Evolutionary conservation across 345 rosid genomes (phyloP).

Genomic region (Gossypium turneri): DNA sequence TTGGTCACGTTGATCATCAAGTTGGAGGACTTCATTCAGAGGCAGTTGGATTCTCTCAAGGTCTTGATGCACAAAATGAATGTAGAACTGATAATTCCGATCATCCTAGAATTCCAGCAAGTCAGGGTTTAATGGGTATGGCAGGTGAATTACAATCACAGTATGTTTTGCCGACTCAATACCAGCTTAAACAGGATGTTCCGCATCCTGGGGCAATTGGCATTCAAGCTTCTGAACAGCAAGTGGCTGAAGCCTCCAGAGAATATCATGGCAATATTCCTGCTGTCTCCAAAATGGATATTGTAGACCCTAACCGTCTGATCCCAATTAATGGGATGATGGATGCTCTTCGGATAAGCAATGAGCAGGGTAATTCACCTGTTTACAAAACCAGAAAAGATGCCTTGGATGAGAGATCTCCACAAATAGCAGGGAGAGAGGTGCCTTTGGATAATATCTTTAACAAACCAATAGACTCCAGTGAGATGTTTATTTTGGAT

Average conservation of each 20-base stretch:
- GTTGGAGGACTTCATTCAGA: slow-evolving; percentile 29
- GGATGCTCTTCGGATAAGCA: slow-evolving; percentile 30
- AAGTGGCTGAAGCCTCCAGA: slow-evolving; percentile 29
- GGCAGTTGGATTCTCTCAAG: slow-evolving; percentile 24
- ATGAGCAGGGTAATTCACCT: slow-evolving; percentile 33
- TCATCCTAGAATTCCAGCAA: slow-evolving; percentile 26
- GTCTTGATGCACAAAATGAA: slow-evolving; percentile 26
- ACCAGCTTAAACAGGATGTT: slow-evolving; percentile 32
- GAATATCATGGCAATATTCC: slow-evolving; percentile 33
- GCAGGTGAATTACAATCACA: slow-evolving; percentile 28
- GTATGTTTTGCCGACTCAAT: slow-evolving; percentile 25
- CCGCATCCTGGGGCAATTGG: slow-evolving; percentile 25
- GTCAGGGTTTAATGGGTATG: slow-evolving; percentile 22
- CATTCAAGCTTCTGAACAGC: slow-evolving; percentile 32
- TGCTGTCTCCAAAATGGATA: slow-evolving; percentile 29
- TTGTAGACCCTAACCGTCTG: slow-evolving; percentile 28
- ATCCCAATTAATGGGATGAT: slow-evolving; percentile 39
- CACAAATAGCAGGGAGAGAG: slow-evolving; percentile 31
- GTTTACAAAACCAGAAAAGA: slow-evolving; percentile 33
- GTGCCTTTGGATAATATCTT: slow-evolving; percentile 29
- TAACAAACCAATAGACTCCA: slow-evolving; percentile 26
- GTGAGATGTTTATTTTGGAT: slow-evolving; percentile 27
- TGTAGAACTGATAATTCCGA: slow-evolving; percentile 30
- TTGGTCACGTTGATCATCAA: slow-evolving; percentile 34
- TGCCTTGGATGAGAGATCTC: slow-evolving; percentile 30